Percentiles rank a stretch among this genome's conserved stretches.
phyloP scores from a whole-genome alignment of 192 early-diverging fungal species.

The Geranomyces variabilis region DNA sequence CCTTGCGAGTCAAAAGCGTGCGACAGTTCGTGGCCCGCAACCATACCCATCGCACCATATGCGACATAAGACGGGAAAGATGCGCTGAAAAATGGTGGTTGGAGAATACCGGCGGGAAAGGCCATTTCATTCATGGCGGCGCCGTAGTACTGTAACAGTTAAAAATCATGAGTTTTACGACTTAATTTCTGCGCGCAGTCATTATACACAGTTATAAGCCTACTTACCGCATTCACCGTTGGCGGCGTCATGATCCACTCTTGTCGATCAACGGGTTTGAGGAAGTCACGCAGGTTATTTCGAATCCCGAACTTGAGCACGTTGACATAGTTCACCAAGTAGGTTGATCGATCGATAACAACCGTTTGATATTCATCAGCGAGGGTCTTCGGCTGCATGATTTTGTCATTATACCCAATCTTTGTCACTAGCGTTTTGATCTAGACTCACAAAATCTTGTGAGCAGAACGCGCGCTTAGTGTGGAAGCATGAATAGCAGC shows the following conservation, averaged over 20 bases:
- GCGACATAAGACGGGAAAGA: slow-evolving; percentile 43
- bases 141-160: slow-evolving; percentile 37
- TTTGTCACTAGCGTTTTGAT: slow-evolving; percentile 26
- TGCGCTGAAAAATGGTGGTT: slow-evolving; percentile 28
- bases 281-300: slow-evolving; percentile 23
- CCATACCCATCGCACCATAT: slow-evolving; percentile 64
- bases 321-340: slow-evolving; percentile 23
- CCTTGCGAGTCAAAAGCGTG: slow-evolving; percentile 50
- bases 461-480: too few relatives aligned
- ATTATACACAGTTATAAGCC: too few relatives aligned
- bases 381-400: slow-evolving; percentile 33
- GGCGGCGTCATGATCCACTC: slow-evolving; percentile 39
- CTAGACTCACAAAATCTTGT: too few relatives aligned
- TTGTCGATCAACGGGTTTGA: slow-evolving; percentile 28
- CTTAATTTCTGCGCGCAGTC: background rate
- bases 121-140: slow-evolving; percentile 42
- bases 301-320: background rate
- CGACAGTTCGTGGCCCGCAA: slow-evolving; percentile 54
- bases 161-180: too few relatives aligned
- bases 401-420: slow-evolving; percentile 39
- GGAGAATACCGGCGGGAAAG: slow-evolving; percentile 43
- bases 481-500: too few relatives aligned
- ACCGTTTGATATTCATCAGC: slow-evolving; percentile 23
- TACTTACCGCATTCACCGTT: slow-evolving; percentile 39
- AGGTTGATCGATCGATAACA: slow-evolving; percentile 12